Evolutionary conservation across 352 stramenopile species (phyloP).

Genomic region (Halophytophthora batemanensis): DNA sequence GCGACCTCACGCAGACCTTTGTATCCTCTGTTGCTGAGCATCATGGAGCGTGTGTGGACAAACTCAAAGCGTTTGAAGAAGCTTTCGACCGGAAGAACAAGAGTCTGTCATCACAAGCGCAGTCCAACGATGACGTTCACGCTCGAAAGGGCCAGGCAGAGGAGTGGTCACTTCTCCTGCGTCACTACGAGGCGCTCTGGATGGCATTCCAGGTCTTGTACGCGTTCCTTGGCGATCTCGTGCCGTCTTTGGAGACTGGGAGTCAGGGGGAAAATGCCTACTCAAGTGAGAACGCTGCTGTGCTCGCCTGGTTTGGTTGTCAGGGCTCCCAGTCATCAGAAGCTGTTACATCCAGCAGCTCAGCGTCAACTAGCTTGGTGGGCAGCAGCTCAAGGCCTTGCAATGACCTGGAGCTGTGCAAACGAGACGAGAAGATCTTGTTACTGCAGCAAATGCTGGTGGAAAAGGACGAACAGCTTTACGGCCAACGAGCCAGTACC

Average conservation of each 20-base stretch:
- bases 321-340: neutral
- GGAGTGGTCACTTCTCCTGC: constrained; percentile 15
- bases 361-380: neutral
- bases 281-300: neutral
- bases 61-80: constrained; percentile 8
- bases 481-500: neutral
- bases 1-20: neutral
- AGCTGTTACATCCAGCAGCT: neutral
- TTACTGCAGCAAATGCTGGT: constrained; percentile 18
- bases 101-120: neutral
- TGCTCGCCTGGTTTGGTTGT: constrained; percentile 7
- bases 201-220: constrained; percentile 19
- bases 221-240: constrained; percentile 1
- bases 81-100: constrained; percentile 3
- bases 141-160: neutral
- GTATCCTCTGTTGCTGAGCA: constrained; percentile 13
- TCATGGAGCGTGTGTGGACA: constrained; percentile 14
- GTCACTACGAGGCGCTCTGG: constrained; percentile 28
- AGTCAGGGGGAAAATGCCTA: neutral
- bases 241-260: neutral
- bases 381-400: too few relatives aligned
- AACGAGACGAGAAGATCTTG: constrained; percentile 23
- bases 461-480: constrained; percentile 5
- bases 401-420: constrained; percentile 18
- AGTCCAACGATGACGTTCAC: constrained; percentile 1